Base-by-base conservation (phyloP, 805 yeast genomes). In the Candida montana region DNA sequence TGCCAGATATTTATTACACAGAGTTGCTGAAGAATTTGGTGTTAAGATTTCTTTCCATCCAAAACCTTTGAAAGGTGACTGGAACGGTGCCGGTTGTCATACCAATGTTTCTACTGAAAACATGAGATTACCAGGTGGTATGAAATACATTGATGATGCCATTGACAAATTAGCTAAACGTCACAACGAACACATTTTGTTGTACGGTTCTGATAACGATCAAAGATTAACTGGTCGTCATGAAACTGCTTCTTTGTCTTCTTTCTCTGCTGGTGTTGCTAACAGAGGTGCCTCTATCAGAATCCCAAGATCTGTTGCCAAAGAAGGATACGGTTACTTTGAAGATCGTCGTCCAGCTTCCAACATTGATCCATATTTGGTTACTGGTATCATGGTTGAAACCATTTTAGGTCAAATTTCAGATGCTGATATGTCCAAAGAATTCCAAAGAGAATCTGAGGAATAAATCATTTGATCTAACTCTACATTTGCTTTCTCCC, bases 41-140 rank as follows among this genome's bases (percentile, higher is more conserved):
- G 95, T 93, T 65, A 90, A 89, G 83, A 91, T 93, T 57, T 88
- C 97, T 35, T 83, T 90, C 83, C 99, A 93, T 81, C 99, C 99
- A 71, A 93, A 93, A 79, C 98, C 99, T 57, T 78, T 93, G 68
- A 79, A 83, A 75, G 98, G 98, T 58, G 98, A 91, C 74, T 93
- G 98, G 98, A 93, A 93, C 68, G 99, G 99, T 75, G 98, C 99
- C 67, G 99, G 99, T 61, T 91, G 98, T 77, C 99, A 93, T 74
- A 93, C 99, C 67, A 93, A 93, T 68, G 98, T 93, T 48, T 89
- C 97, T 37, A 93, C 99, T 58, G 77, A 75, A 67, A 63, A 62
- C 39, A 93, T 91, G 98, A 89, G 99, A 77, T 65, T 63, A 29
- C 85, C 87, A 64, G 99, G 99, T 68, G 99, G 99, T 66, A 87